Evolutionary conservation across 768 basidiomycete genomes (phyloP).

Genomic region (Rhodotorula toruloides): DNA sequence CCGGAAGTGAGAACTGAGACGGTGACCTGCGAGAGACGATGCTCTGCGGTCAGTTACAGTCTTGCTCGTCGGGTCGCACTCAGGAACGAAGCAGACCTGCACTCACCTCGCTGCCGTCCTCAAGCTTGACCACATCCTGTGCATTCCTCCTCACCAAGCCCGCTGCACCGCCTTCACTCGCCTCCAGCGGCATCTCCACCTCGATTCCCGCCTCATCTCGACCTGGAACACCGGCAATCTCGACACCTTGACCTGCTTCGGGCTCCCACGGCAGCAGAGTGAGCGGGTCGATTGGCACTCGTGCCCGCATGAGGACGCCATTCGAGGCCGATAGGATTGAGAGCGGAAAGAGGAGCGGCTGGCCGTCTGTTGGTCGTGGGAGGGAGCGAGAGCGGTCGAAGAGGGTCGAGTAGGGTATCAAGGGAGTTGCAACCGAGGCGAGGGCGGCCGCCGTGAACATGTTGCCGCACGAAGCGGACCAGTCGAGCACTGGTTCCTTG

Average conservation of each 20-base stretch:
- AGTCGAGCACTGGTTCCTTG: constrained; percentile 21
- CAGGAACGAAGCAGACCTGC: not conserved
- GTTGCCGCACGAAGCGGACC: constrained; percentile 36
- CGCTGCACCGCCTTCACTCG: not conserved
- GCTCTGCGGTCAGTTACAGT: not conserved
- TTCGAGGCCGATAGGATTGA: constrained; percentile 35
- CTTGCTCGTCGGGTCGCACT: no score
- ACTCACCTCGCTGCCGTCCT: constrained; percentile 15
- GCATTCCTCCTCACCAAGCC: constrained; percentile 14
- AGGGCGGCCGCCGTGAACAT: constrained; percentile 30
- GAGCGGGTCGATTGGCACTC: constrained; percentile 31
- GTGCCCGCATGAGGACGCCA: constrained; percentile 29
- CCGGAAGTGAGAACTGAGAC: constrained; percentile 32
- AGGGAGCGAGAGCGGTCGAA: constrained; percentile 23
- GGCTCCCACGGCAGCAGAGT: constrained; percentile 30
- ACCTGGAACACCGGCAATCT: constrained; percentile 34
- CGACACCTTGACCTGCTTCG: constrained; percentile 9
- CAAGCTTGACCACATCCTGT: constrained; percentile 12
- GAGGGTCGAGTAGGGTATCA: constrained; percentile 34
- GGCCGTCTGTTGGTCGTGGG: not conserved
- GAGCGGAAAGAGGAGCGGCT: constrained; percentile 25
- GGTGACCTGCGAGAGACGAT: constrained; percentile 17
- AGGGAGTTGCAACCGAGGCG: not conserved
- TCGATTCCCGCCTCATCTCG: constrained; percentile 28
- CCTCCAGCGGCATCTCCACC: constrained; percentile 34